These are phyloP conservation scores for Spinellus fusiger DNA, from an alignment of 192 early-diverging fungal genomes.

Conservation along the genomic window DNA sequence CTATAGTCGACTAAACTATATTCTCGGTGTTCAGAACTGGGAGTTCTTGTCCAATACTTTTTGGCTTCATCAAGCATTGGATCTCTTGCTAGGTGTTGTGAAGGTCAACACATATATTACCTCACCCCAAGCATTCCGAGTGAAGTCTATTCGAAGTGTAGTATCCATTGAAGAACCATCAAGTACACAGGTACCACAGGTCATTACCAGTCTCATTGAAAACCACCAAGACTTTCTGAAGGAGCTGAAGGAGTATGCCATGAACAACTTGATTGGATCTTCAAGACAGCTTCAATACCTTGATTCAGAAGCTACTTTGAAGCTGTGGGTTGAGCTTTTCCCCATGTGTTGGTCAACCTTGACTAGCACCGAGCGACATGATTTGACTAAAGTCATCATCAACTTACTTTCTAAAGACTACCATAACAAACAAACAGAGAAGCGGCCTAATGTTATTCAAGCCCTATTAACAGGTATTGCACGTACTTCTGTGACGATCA, in stretches of 20 bases:
- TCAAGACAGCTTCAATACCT: conserved; percentile 64
- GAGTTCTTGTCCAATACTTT: conserved; percentile 78
- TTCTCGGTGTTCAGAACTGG: conserved; percentile 94
- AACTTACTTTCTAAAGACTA: conserved; percentile 87
- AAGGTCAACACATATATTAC: conserved; percentile 34
- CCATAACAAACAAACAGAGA: conserved; percentile 71
- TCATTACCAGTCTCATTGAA: conserved; percentile 36
- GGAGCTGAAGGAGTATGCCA: conserved; percentile 43
- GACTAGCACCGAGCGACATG: conserved; percentile 70
- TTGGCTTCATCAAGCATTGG: conserved; percentile 91
- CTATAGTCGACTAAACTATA: conserved; percentile 77
- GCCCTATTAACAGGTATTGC: conserved; percentile 84
- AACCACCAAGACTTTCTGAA: conserved; percentile 61
- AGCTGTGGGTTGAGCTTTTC: conserved; percentile 82
- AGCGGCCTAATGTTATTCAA: conserved; percentile 93
- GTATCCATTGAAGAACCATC: conserved; percentile 8
- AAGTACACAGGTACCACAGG: conserved; percentile 23
- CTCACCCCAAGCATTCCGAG: conserved; percentile 37
- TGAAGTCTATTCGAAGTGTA: conserved; percentile 37
- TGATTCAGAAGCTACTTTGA: conserved; percentile 59
- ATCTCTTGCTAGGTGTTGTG: conserved; percentile 73
- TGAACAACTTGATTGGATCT: conserved; percentile 45
- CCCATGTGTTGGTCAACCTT: conserved; percentile 78
- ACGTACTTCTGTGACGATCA: conserved; percentile 61
- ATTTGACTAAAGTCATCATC: conserved; percentile 77